Conservation (phyloP, 176 grass and related monocot genomes). For the Rhynchospora breviuscula region DNA sequence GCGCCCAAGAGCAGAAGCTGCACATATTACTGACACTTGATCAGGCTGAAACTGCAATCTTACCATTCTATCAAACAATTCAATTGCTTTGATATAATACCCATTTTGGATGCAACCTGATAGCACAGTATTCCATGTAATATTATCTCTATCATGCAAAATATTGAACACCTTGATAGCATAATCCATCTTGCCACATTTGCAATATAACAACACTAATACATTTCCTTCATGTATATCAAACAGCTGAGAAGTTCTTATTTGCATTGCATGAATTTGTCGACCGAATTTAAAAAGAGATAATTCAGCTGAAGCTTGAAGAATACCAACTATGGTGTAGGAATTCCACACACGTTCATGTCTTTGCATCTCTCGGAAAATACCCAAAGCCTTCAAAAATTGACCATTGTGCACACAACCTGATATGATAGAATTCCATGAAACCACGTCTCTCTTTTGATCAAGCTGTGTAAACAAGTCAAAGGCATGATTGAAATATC, state of each 20-base stretch:
- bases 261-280: conserved; percentile 61
- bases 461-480: conserved; percentile 51
- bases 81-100: conserved; percentile 40
- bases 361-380: conserved; percentile 74
- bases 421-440: conserved; percentile 87
- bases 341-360: conserved; percentile 49
- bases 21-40: conserved; percentile 54
- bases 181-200: conserved; percentile 35
- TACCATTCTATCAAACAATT: conserved; percentile 50
- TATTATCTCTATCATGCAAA: conserved; percentile 56
- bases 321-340: conserved; percentile 56
- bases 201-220: conserved; percentile 63
- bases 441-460: conserved; percentile 44
- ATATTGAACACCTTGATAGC: conserved; percentile 44
- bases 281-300: conserved; percentile 46
- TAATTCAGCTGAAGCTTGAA: conserved; percentile 71
- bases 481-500: conserved; percentile 46
- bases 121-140: conserved; percentile 92
- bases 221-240: conserved; percentile 55
- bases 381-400: conserved; percentile 43
- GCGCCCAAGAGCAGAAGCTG: conserved; percentile 59
- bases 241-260: conserved; percentile 36
- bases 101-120: conserved; percentile 74
- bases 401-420: conserved; percentile 59
- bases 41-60: conserved; percentile 46